Evolutionary conservation across 1,284 basidiomycete genomes (phyloP).

Genomic region (Neotropicomus parvogracilis): DNA sequence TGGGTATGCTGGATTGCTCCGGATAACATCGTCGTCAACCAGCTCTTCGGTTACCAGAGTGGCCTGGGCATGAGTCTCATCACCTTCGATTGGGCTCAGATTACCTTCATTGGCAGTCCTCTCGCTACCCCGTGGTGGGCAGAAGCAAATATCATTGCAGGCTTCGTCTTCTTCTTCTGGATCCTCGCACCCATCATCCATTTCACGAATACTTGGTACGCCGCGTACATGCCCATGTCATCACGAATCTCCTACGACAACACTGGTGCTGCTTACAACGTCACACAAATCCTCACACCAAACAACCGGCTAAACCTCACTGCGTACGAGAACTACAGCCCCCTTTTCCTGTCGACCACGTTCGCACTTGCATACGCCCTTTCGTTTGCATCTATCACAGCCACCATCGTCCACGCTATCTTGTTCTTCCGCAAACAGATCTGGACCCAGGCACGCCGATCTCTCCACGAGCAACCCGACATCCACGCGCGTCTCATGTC

Average conservation of each 20-base stretch:
- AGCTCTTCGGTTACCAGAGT: slow-evolving; percentile 76
- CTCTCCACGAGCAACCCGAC: slow-evolving; percentile 64
- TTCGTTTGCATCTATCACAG: slow-evolving; percentile 66
- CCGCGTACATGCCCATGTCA: slow-evolving; percentile 59
- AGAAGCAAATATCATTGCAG: slow-evolving; percentile 75
- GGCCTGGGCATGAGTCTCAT: slow-evolving; percentile 75
- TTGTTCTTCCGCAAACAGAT: slow-evolving; percentile 71
- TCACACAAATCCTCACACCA: slow-evolving; percentile 57
- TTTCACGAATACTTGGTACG: slow-evolving; percentile 60
- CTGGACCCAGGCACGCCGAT: slow-evolving; percentile 48
- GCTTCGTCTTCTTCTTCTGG: slow-evolving; percentile 80
- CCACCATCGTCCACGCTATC: slow-evolving; percentile 64
- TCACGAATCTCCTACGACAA: slow-evolving; percentile 57
- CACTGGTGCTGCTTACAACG: slow-evolving; percentile 65
- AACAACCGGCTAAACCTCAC: slow-evolving; percentile 55
- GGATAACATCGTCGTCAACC: slow-evolving; percentile 62
- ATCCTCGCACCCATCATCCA: slow-evolving; percentile 68
- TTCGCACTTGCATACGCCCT: slow-evolving; percentile 69
- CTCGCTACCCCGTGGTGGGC: slow-evolving; percentile 71
- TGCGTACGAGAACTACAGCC: slow-evolving; percentile 78
- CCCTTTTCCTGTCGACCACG: slow-evolving; percentile 74
- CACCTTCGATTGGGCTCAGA: slow-evolving; percentile 76
- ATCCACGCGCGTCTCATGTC: slow-evolving; percentile 73
- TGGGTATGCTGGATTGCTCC: slow-evolving; percentile 81
- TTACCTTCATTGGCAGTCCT: slow-evolving; percentile 51